Base-by-base conservation (phyloP, 2,329 filamentous ascomycete genomes). In the Colletotrichum limetticola region DNA sequence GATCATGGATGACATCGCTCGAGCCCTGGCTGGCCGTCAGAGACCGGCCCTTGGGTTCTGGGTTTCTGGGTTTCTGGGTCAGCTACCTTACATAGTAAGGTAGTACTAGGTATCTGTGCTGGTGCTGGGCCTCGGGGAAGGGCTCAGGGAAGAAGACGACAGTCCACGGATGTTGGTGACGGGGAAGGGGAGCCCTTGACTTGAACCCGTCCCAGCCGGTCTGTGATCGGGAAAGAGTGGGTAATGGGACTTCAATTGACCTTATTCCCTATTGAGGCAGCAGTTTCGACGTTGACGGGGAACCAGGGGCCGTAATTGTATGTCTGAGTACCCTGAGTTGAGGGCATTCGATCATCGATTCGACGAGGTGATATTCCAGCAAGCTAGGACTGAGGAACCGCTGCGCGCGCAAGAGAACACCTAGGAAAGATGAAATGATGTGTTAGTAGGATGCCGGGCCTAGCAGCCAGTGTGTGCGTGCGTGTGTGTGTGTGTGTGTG, bases 1-100 rank as follows among this genome's bases (percentile, higher is more conserved):
- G 66, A 64, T 62, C 30, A 55, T 28, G 68, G 66, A 64, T 62
- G 71, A 62, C 61, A 71, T 71, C 56, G 71, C 61, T 71, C 49
- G 68, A 63, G 59, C 68, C 42, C 58, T 67, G 63, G 58, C 62
- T 56, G 53, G 63, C 71, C 52, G 57, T 56, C 46, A 22, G 49
- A 59, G 70, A 71, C 57, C 42, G 53, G 52, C 42, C 69, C 58
- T 58, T 68, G 57, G 68, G 57, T 35, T 35, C 52, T 58, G 61
- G 28, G 22, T 65, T 32, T 42, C 49, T 65, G 32, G 16, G 16
- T 46, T 14, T 49, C 16, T 49, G 32, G 32, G 32, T 12, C 32
- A 35, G 32, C 32, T 12, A 35, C 32, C 32, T 35, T 35, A 9
- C 32, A 35, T 11, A 11, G 30, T 32, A 32, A 32, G 30, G 30